Evolutionary conservation across 441 rosid genomes (phyloP).

Genomic region (Gossypium schwendimanii): DNA sequence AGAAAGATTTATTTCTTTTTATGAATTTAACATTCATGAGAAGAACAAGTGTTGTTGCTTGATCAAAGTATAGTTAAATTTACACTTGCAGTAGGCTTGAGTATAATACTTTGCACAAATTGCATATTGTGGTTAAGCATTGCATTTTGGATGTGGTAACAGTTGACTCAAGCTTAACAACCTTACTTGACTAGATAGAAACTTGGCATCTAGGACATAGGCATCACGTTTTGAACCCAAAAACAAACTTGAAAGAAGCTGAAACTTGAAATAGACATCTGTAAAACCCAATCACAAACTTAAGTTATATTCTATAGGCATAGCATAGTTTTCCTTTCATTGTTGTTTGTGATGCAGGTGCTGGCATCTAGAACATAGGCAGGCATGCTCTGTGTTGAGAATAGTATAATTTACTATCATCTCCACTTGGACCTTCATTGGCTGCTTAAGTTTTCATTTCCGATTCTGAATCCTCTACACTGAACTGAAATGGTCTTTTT

Average conservation of each 20-base stretch:
- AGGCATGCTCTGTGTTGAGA: neutral
- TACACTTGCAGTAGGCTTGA: neutral
- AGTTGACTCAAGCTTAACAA: neutral
- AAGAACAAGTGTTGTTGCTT: neutral
- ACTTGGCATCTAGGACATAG: neutral
- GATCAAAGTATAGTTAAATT: neutral
- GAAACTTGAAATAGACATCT: neutral
- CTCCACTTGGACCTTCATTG: neutral
- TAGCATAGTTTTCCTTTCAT: neutral
- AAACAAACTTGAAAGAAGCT: neutral
- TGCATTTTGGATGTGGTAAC: neutral
- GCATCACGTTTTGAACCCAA: neutral
- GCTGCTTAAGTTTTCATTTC: neutral
- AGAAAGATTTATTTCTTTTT: neutral
- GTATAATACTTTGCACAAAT: neutral
- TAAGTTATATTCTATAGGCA: neutral
- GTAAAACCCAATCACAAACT: neutral
- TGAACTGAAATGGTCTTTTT: neutral
- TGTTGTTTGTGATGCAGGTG: neutral
- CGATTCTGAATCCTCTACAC: neutral
- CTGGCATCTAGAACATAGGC: neutral
- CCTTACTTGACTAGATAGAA: neutral
- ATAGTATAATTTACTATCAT: neutral
- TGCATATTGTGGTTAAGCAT: neutral
- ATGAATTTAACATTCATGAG: constrained; percentile 2